Evolutionary conservation across 768 basidiomycete genomes (phyloP).

Genomic region (Galerina marginata): DNA sequence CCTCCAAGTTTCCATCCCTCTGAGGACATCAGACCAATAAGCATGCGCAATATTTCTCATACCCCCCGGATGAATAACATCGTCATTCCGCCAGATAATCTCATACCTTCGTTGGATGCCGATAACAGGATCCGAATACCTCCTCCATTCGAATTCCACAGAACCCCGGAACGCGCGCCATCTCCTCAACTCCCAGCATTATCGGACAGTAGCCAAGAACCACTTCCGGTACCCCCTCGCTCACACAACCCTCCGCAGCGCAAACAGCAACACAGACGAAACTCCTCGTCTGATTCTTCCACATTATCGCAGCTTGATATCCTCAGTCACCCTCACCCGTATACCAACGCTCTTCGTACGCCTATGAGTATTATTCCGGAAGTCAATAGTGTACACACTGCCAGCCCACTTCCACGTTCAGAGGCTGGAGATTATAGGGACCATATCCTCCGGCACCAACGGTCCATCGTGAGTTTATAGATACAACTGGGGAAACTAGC

Average conservation of each 20-base stretch:
- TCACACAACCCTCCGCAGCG: constrained; percentile 31
- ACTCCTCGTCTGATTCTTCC: constrained; percentile 61
- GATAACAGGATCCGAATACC: constrained; percentile 65
- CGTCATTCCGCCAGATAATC: constrained; percentile 63
- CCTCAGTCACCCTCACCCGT: constrained; percentile 45
- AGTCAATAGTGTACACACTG: constrained; percentile 46
- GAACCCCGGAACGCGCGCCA: constrained; percentile 40
- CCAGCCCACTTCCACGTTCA: constrained; percentile 39
- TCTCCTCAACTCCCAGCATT: constrained; percentile 43
- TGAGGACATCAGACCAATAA: constrained; percentile 46
- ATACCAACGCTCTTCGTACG: constrained; percentile 33
- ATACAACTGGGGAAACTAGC: neutral
- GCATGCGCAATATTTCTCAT: constrained; percentile 40
- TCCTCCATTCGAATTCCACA: constrained; percentile 63
- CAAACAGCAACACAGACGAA: constrained; percentile 33
- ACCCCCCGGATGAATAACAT: constrained; percentile 45
- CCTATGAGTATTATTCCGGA: constrained; percentile 65
- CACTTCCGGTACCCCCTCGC: constrained; percentile 41
- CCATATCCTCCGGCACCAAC: constrained; percentile 33
- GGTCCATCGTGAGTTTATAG: constrained; percentile 40
- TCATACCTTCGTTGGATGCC: constrained; percentile 58
- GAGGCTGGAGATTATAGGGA: constrained; percentile 17
- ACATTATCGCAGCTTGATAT: constrained; percentile 60
- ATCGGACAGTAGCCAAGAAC: constrained; percentile 36
- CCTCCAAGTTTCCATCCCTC: constrained; percentile 20